Conservation (phyloP, 495 filamentous ascomycete species). For the Podospora tetraspora region DNA sequence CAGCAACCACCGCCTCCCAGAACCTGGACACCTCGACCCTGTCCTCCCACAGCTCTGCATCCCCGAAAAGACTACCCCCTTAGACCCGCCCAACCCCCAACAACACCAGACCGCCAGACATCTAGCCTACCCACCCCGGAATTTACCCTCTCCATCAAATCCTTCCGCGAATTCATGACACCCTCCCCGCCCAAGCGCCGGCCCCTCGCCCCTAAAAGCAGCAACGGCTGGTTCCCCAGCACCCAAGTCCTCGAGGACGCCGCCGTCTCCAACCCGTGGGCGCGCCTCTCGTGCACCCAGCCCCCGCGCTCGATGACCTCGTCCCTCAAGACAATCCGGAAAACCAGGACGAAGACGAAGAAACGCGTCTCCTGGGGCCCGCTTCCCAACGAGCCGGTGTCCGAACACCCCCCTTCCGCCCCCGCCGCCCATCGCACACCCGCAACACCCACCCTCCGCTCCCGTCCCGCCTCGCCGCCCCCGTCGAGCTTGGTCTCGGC, state of each 20-base stretch:
- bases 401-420: neutral
- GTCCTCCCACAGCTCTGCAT: neutral
- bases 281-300: neutral
- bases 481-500: slow-evolving; percentile 15
- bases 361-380: slow-evolving; percentile 31
- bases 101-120: slow-evolving; percentile 23
- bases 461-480: slow-evolving; percentile 24
- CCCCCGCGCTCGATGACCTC: neutral
- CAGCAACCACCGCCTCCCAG: slow-evolving; percentile 13
- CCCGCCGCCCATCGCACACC: neutral
- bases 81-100: slow-evolving; percentile 2
- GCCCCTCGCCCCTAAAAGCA: slow-evolving; percentile 12
- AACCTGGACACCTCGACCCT: neutral
- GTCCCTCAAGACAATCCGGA: neutral
- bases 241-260: slow-evolving; percentile 24
- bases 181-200: slow-evolving; percentile 22
- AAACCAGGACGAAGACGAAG: slow-evolving; percentile 6
- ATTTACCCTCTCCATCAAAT: slow-evolving; percentile 28
- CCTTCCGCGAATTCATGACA: slow-evolving; percentile 29
- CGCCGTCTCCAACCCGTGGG: slow-evolving; percentile 27
- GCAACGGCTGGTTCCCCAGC: slow-evolving; percentile 20
- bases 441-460: neutral
- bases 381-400: slow-evolving; percentile 16
- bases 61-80: slow-evolving; percentile 8
- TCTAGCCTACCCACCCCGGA: slow-evolving; percentile 30